phyloP scores from a whole-genome alignment of 257 asterid species.

The Solanum clarkiae region DNA sequence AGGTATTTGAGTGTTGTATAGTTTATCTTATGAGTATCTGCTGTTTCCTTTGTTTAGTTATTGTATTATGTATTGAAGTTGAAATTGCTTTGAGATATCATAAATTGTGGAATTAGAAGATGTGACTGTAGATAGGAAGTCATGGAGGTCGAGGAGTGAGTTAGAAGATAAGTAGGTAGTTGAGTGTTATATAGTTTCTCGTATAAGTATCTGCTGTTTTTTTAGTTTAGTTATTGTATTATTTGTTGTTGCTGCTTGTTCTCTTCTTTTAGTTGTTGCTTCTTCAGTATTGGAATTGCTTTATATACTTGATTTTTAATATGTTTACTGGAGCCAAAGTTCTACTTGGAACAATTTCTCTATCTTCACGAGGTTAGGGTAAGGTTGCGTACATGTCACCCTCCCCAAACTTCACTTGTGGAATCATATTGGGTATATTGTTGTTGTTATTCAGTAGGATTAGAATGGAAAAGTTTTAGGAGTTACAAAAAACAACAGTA shows the following conservation, averaged over 20 bases:
- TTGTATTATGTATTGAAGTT: not conserved
- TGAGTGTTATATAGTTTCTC: not conserved
- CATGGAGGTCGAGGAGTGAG: no score
- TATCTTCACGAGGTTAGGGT: not conserved
- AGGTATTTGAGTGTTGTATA: no score
- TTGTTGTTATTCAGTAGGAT: not conserved
- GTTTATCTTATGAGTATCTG: no score
- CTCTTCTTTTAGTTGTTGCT: not conserved
- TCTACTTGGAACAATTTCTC: not conserved
- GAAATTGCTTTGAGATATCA: not conserved
- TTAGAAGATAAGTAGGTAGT: not conserved
- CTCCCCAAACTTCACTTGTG: not conserved
- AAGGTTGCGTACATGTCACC: not conserved
- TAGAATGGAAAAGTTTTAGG: not conserved
- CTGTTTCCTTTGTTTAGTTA: no score
- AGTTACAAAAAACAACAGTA: not conserved
- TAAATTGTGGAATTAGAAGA: not conserved
- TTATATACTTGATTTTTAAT: not conserved
- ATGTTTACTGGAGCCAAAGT: not conserved
- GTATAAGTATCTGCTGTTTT: no score
- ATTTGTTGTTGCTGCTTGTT: not conserved
- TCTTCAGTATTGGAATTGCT: not conserved
- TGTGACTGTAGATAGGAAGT: no score
- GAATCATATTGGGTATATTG: not conserved
- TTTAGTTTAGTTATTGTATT: no score